phyloP scores from a whole-genome alignment of 148 eudicot genomes.

The Vaccinium corymbosum region DNA sequence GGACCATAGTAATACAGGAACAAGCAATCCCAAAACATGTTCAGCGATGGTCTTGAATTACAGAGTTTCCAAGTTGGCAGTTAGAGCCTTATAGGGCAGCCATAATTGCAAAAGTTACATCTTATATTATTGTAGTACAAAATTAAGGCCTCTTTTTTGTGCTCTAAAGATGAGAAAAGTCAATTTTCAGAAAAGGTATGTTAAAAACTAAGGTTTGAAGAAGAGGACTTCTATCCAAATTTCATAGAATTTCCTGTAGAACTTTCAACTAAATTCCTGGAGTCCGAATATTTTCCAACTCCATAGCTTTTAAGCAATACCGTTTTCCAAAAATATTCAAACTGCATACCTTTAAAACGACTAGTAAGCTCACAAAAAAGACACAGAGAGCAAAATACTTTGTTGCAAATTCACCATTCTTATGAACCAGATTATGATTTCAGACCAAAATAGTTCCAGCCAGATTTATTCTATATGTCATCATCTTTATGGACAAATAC shows the following conservation, averaged over 20 bases:
- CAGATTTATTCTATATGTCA: not conserved
- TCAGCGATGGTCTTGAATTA: not conserved
- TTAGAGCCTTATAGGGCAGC: not conserved
- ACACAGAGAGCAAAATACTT: not conserved
- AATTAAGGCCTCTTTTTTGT: not conserved
- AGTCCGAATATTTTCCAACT: not conserved
- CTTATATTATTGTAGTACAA: not conserved
- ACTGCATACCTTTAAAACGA: not conserved
- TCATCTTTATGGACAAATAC: not conserved
- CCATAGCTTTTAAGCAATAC: not conserved
- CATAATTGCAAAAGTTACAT: not conserved
- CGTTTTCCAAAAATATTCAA: not conserved
- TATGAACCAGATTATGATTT: not conserved
- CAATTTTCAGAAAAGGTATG: not conserved
- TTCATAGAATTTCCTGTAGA: not conserved
- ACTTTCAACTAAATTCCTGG: not conserved
- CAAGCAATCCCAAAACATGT: not conserved
- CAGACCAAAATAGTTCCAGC: not conserved
- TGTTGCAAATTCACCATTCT: not conserved
- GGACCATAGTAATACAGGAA: too few species aligned
- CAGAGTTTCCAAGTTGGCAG: not conserved
- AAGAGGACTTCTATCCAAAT: not conserved
- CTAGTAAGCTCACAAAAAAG: too few species aligned
- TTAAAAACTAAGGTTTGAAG: not conserved
- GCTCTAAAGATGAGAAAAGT: not conserved